These are phyloP conservation scores for Artemisia annua DNA, from an alignment of 129 eudicot species.

Conservation along the genomic window DNA sequence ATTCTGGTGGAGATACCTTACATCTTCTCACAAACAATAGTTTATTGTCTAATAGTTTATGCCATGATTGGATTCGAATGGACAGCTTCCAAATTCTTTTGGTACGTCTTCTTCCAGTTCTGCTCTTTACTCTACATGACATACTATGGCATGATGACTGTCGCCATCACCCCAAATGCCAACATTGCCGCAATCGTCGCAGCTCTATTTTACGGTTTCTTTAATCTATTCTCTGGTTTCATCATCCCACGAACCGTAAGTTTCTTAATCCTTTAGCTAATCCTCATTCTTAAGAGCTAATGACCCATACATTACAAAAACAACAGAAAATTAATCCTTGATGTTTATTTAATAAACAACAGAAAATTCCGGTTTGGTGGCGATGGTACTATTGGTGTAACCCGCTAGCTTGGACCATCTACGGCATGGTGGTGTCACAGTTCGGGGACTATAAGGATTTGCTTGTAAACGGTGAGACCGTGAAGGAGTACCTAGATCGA, in stretches of 20 bases:
- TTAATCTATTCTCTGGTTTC: slow-evolving; percentile 47
- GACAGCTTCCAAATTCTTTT: slow-evolving; percentile 40
- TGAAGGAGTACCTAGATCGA: slow-evolving; percentile 32
- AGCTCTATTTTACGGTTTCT: slow-evolving; percentile 36
- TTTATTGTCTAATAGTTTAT: slow-evolving; percentile 36
- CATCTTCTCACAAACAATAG: slow-evolving; percentile 27
- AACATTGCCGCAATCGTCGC: slow-evolving; percentile 44
- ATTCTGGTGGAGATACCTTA: slow-evolving; percentile 49
- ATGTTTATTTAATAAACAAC: slow-evolving; percentile 25
- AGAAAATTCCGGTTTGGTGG: slow-evolving; percentile 86
- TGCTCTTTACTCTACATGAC: slow-evolving; percentile 45
- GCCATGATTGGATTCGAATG: slow-evolving; percentile 54
- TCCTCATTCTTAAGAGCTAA: background rate
- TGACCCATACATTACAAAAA: background rate
- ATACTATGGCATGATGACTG: slow-evolving; percentile 53
- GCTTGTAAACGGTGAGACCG: slow-evolving; percentile 21
- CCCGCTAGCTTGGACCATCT: slow-evolving; percentile 73
- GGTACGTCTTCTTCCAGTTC: slow-evolving; percentile 41
- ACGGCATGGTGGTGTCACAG: slow-evolving; percentile 66
- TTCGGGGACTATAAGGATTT: slow-evolving; percentile 43
- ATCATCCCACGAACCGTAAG: slow-evolving; percentile 47
- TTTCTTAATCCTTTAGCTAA: background rate
- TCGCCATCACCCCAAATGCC: slow-evolving; percentile 41
- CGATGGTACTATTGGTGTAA: slow-evolving; percentile 76
- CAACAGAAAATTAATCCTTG: background rate